These are phyloP conservation scores for Batrachochytrium dendrobatidis DNA, from an alignment of 371 early-diverging fungal species.

Conservation along the genomic window DNA sequence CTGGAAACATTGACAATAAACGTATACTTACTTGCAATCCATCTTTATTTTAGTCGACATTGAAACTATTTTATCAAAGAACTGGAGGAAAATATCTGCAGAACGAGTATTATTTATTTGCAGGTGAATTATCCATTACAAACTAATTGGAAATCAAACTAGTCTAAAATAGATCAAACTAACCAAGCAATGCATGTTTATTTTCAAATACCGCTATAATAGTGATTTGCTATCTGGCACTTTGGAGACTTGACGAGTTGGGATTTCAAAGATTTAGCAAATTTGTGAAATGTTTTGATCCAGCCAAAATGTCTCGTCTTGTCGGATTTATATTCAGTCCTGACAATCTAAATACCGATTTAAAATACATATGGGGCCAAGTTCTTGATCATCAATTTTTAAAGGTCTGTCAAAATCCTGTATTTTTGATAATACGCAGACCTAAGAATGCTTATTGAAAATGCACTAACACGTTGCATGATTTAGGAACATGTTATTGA, in stretches of 20 bases:
- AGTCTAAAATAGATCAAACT: background rate
- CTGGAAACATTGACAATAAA: background rate
- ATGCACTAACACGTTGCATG: background rate
- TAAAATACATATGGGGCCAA: slow-evolving; percentile 17
- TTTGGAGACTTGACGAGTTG: slow-evolving; percentile 31
- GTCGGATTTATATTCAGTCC: slow-evolving; percentile 33
- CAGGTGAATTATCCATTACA: slow-evolving; percentile 9
- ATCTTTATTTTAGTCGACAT: slow-evolving; percentile 15
- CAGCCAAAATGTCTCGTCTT: slow-evolving; percentile 27
- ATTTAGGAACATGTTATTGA: slow-evolving; percentile 22
- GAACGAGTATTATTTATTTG: slow-evolving; percentile 29
- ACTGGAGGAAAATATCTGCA: slow-evolving; percentile 25
- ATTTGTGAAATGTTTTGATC: slow-evolving; percentile 21
- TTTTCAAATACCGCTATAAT: background rate
- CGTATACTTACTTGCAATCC: background rate
- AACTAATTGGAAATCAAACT: background rate
- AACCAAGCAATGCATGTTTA: background rate
- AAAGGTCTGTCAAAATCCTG: slow-evolving; percentile 5
- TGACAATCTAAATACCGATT: slow-evolving; percentile 13
- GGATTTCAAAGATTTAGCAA: slow-evolving; percentile 19
- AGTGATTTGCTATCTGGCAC: slow-evolving; percentile 30
- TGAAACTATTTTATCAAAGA: slow-evolving; percentile 20
- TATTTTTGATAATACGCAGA: no score
- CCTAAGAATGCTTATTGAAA: background rate
- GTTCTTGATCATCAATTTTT: slow-evolving; percentile 25